A percentile compares a stretch with the other conserved stretches of the same genome.
Conservation (phyloP, 1,284 basidiomycete genomes). For the Heimioporus retisporus region DNA sequence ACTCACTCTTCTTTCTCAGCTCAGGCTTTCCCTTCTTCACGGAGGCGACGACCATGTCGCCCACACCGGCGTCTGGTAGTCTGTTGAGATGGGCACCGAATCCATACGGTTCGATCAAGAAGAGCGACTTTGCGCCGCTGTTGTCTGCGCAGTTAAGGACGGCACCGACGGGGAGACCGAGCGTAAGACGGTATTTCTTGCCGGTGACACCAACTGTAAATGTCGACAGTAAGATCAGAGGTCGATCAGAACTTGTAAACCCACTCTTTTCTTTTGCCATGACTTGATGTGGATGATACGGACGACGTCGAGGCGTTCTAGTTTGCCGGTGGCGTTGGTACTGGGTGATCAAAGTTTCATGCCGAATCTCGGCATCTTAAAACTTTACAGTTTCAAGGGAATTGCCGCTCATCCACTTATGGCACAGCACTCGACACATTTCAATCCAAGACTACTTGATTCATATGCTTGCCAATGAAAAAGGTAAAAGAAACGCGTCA, state of each 20-base stretch:
- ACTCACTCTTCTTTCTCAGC: slow-evolving; percentile 98
- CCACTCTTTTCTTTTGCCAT: slow-evolving; percentile 41
- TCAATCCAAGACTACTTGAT: too few species aligned
- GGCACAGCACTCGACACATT: too few species aligned
- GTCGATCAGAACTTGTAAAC: not conserved
- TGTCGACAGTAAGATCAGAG: not conserved
- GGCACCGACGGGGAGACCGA: slow-evolving; percentile 98
- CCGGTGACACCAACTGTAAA: slow-evolving; percentile 64
- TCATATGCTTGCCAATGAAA: too few species aligned
- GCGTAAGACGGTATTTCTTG: slow-evolving; percentile 98
- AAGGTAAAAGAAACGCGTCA: too few species aligned
- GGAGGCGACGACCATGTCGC: slow-evolving; percentile 99
- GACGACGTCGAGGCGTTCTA: too few species aligned
- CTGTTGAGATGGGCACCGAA: slow-evolving; percentile 98
- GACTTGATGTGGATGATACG: too few species aligned
- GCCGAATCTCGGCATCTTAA: not conserved
- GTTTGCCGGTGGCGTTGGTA: too few species aligned
- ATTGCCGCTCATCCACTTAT: not conserved
- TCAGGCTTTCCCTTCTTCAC: slow-evolving; percentile 99
- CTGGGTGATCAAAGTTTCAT: not conserved
- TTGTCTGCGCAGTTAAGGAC: slow-evolving; percentile 99
- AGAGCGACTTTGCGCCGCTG: slow-evolving; percentile 98
- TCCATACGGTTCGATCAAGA: slow-evolving; percentile 91
- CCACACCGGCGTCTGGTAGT: slow-evolving; percentile 97
- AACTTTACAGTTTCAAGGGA: not conserved